Percentiles rank a stretch among this genome's conserved stretches.
Conservation (phyloP, 495 filamentous ascomycete species). For the Annulohypoxylon stygium region DNA sequence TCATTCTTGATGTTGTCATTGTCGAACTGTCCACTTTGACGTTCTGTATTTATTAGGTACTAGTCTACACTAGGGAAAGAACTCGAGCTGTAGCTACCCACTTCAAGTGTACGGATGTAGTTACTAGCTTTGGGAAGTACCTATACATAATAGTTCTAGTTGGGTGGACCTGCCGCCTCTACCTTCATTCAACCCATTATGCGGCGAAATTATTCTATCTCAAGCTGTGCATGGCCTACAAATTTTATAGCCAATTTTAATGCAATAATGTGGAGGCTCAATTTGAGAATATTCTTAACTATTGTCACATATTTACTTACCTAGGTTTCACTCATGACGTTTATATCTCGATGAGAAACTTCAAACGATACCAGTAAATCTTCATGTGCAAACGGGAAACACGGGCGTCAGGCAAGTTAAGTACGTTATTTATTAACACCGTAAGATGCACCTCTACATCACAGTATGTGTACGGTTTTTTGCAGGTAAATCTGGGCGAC, state of each 20-base stretch:
- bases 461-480: constrained; percentile 3
- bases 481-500: background rate
- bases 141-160: background rate
- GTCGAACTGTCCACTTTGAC: background rate
- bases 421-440: background rate
- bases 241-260: background rate
- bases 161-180: background rate
- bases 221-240: background rate
- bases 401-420: background rate
- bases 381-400: constrained; percentile 3
- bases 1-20: too few species aligned
- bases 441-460: background rate
- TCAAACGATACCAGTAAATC: background rate
- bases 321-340: background rate
- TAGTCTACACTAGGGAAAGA: background rate
- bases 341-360: background rate
- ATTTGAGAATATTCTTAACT: background rate
- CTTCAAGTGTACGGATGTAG: background rate
- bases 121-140: background rate
- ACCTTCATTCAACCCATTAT: background rate
- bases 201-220: constrained; percentile 1
- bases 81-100: background rate
- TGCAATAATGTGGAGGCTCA: background rate
- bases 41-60: too few species aligned
- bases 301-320: background rate